Evolutionary conservation across 352 stramenopile genomes (phyloP).

Genomic region (Stephanocyclus meneghinianus): DNA sequence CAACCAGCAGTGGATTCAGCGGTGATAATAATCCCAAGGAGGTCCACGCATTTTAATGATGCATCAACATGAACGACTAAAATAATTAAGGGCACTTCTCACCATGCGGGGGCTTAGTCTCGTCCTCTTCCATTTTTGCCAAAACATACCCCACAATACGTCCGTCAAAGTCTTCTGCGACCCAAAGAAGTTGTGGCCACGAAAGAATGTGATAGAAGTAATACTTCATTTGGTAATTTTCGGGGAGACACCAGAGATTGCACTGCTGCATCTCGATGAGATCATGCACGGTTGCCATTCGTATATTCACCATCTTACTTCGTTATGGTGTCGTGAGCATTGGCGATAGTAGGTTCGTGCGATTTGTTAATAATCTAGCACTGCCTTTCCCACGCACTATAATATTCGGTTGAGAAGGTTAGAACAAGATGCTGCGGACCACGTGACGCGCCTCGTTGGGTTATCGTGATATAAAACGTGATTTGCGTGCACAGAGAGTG

Average conservation of each 20-base stretch:
- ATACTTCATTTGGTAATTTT: constrained; percentile 99
- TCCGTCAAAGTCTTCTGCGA: constrained; percentile 95
- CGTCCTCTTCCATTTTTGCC: constrained; percentile 96
- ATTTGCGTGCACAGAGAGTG: no score
- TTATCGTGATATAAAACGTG: no score
- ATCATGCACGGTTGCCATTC: constrained; percentile 91
- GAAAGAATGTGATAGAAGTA: constrained; percentile 99
- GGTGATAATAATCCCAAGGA: background rate
- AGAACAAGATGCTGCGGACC: no score
- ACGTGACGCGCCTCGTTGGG: no score
- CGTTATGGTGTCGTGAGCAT: constrained; percentile 8
- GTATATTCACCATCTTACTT: constrained; percentile 90
- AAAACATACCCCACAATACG: constrained; percentile 99
- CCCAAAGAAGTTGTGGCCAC: constrained; percentile 98
- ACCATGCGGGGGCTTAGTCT: constrained; percentile 55
- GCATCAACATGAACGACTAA: background rate
- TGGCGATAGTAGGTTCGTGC: no score
- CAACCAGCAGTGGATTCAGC: no score
- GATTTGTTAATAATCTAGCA: no score
- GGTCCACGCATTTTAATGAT: no score
- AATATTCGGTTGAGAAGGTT: no score
- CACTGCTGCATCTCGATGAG: constrained; percentile 98
- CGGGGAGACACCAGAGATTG: constrained; percentile 99
- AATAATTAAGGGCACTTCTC: background rate
- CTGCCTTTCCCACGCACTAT: no score